Percentiles rank a stretch among this genome's conserved stretches.
Conservation (phyloP, 129 eudicot genomes). For the Flaveria sonorensis region DNA sequence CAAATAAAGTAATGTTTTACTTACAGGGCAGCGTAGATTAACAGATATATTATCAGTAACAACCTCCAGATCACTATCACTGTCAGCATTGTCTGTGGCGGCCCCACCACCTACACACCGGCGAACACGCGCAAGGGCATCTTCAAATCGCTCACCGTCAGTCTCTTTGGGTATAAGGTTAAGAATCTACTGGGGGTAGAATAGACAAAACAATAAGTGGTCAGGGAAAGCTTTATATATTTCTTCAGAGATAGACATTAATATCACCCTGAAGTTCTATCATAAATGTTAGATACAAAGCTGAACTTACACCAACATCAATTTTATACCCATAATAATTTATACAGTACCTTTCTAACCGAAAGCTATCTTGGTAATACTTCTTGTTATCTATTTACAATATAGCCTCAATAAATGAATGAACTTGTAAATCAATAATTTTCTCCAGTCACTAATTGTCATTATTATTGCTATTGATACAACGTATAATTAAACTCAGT, state of each 20-base stretch:
- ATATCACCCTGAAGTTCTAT: slow-evolving; percentile 1
- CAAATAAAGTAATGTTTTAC: slow-evolving; percentile 26
- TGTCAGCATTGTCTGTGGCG: slow-evolving; percentile 83
- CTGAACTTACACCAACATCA: slow-evolving; percentile 3
- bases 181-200: slow-evolving; percentile 51
- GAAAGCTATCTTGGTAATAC: background rate
- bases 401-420: background rate
- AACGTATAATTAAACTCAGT: background rate
- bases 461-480: background rate
- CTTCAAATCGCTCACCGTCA: slow-evolving; percentile 89
- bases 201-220: slow-evolving; percentile 21
- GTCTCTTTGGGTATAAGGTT: slow-evolving; percentile 77
- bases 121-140: slow-evolving; percentile 86
- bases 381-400: background rate
- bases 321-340: slow-evolving; percentile 4
- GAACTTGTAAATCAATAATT: background rate
- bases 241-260: slow-evolving; percentile 4
- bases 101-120: slow-evolving; percentile 95
- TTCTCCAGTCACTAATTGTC: background rate
- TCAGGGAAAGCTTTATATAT: slow-evolving; percentile 5
- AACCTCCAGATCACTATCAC: slow-evolving; percentile 93
- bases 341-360: background rate
- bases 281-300: slow-evolving; percentile 3
- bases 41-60: slow-evolving; percentile 82
- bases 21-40: slow-evolving; percentile 92